phyloP scores from a whole-genome alignment of 441 rosid genomes.

The Manihot esculenta region DNA sequence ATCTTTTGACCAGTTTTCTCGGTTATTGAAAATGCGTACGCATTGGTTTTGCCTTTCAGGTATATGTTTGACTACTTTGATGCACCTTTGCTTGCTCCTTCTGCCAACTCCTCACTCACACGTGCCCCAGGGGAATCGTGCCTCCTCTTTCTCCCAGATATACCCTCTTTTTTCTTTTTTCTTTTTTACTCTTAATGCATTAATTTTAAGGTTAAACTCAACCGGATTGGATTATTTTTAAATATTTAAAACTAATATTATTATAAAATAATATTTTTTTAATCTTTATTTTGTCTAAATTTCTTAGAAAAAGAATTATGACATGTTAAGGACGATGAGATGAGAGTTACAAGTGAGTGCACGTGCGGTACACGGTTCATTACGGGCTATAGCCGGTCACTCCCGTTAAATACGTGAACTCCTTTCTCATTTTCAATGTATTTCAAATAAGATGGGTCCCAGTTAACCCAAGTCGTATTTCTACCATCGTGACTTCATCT shows the following conservation, averaged over 20 bases:
- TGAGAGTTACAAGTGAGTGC: neutral
- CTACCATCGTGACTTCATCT: neutral
- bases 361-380: constrained; percentile 18
- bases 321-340: too few relatives aligned
- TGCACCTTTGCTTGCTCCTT: constrained; percentile 3
- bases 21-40: constrained; percentile 9
- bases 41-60: constrained; percentile 8
- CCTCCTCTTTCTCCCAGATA: neutral
- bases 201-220: neutral
- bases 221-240: too few relatives aligned
- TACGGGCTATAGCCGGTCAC: constrained; percentile 12
- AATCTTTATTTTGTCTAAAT: too few relatives aligned
- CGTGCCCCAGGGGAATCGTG: neutral
- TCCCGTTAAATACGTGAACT: neutral
- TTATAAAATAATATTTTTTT: too few relatives aligned
- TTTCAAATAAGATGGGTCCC: constrained; percentile 5
- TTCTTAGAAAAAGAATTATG: too few relatives aligned
- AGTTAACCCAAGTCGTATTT: constrained; percentile 9
- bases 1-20: constrained; percentile 13
- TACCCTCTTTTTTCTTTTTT: neutral
- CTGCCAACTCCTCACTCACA: neutral
- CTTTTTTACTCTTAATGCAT: neutral
- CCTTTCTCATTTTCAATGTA: neutral
- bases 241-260: too few relatives aligned
- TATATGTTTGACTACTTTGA: neutral